Conservation (phyloP, 2,329 filamentous ascomycete species). For the Neoarthrinium moseri region DNA sequence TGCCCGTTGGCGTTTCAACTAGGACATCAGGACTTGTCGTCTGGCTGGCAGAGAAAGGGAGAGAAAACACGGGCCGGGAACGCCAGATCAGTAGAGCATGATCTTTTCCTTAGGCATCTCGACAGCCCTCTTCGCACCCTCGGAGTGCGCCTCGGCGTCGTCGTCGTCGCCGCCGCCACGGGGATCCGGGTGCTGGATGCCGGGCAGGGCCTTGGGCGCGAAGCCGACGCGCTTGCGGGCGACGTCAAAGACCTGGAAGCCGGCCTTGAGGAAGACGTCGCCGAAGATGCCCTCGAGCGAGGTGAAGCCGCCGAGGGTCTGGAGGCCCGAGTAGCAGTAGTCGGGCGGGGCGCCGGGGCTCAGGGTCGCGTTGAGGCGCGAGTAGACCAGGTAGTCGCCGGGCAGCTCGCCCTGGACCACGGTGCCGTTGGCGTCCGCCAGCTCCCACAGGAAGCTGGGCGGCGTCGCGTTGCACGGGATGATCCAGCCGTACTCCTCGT, state of each 20-base stretch:
- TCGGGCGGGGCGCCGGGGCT: slow-evolving; percentile 31
- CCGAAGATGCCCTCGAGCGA: slow-evolving; percentile 69
- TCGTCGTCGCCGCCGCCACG: neutral
- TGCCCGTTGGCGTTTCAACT: too few relatives aligned
- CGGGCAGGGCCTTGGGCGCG: slow-evolving; percentile 34
- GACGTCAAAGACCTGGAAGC: slow-evolving; percentile 71
- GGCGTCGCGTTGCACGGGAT: slow-evolving; percentile 57
- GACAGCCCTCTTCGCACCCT: too few relatives aligned
- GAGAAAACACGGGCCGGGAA: too few relatives aligned
- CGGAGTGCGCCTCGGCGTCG: neutral
- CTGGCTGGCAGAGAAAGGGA: too few relatives aligned
- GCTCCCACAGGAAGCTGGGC: slow-evolving; percentile 55
- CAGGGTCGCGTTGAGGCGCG: slow-evolving; percentile 44
- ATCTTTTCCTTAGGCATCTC: too few relatives aligned
- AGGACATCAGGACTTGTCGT: too few relatives aligned
- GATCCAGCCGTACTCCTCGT: slow-evolving; percentile 46
- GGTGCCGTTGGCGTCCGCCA: slow-evolving; percentile 42
- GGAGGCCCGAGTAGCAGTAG: slow-evolving; percentile 74
- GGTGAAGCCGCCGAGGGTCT: slow-evolving; percentile 45
- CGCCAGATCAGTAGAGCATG: too few relatives aligned
- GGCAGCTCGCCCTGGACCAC: slow-evolving; percentile 52
- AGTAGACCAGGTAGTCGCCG: slow-evolving; percentile 55
- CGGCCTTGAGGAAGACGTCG: slow-evolving; percentile 75
- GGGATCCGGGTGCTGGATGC: too few relatives aligned
- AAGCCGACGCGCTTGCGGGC: slow-evolving; percentile 43